phyloP scores from a whole-genome alignment of 176 grass and related monocot species.

The Puccinellia tenuiflora region DNA sequence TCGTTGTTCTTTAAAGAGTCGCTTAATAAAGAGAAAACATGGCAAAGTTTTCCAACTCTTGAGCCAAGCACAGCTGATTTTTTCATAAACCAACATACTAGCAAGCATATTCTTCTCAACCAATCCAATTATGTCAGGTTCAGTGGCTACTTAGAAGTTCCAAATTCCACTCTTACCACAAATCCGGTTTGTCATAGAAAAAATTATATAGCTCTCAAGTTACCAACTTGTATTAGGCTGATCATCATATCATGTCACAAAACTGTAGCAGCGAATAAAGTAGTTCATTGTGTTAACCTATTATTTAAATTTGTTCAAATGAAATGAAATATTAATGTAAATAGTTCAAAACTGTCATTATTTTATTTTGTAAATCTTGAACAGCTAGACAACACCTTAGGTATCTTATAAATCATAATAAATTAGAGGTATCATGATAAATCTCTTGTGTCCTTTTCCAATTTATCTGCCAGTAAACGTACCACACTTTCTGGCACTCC shows the following conservation, averaged over 20 bases:
- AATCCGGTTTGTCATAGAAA: background rate
- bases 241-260: background rate
- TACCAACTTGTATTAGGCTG: background rate
- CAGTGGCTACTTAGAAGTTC: background rate
- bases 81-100: background rate
- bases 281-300: background rate
- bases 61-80: background rate
- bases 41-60: background rate
- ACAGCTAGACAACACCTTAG: background rate
- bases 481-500: slow-evolving; percentile 99
- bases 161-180: background rate
- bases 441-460: background rate
- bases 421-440: background rate
- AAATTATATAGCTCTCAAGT: background rate
- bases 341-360: background rate
- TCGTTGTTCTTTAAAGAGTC: background rate
- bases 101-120: background rate
- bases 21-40: background rate
- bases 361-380: background rate
- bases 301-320: background rate
- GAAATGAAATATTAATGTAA: background rate
- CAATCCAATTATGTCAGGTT: background rate
- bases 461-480: slow-evolving; percentile 28
- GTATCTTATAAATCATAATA: background rate
- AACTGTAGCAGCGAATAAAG: background rate